Evolutionary conservation across 768 basidiomycete species (phyloP).

Genomic region (Stropharia rugosoannulata): DNA sequence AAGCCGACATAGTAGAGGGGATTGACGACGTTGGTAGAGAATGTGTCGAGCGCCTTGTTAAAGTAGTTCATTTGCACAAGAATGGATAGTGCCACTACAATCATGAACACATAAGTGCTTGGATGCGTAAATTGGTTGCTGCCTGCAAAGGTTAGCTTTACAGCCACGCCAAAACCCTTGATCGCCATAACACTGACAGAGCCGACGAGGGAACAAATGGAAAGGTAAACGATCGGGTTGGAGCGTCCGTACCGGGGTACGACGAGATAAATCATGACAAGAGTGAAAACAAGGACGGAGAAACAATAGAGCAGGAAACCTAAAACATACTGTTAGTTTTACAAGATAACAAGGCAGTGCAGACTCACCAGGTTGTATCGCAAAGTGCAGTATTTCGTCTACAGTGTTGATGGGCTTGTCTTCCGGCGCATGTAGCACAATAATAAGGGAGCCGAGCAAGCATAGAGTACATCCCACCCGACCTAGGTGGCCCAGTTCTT

Average conservation of each 20-base stretch:
- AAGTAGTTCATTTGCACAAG: conserved; percentile 95
- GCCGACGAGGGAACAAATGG: conserved; percentile 95
- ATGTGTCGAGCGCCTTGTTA: conserved; percentile 96
- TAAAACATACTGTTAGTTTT: conserved; percentile 25
- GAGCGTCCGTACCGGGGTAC: conserved; percentile 84
- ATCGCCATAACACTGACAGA: conserved; percentile 98
- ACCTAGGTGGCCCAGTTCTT: conserved; percentile 93
- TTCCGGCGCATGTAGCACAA: conserved; percentile 94
- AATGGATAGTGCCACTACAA: conserved; percentile 82
- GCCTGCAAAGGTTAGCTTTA: conserved; percentile 90
- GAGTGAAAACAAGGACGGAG: conserved; percentile 74
- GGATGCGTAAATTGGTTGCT: conserved; percentile 95
- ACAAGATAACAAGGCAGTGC: not conserved
- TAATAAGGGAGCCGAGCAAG: conserved; percentile 86
- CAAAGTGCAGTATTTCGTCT: conserved; percentile 89
- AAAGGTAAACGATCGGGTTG: conserved; percentile 90
- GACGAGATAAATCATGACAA: conserved; percentile 86
- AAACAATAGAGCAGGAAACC: conserved; percentile 92
- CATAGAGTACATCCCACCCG: conserved; percentile 83
- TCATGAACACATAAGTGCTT: conserved; percentile 94
- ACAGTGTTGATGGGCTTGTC: conserved; percentile 93
- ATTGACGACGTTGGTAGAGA: conserved; percentile 97
- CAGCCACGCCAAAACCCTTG: conserved; percentile 96
- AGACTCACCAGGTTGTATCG: conserved; percentile 83
- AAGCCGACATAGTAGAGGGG: conserved; percentile 99